These are phyloP conservation scores for Ailanthus altissimus DNA, from an alignment of 345 rosid genomes.

Conservation along the genomic window DNA sequence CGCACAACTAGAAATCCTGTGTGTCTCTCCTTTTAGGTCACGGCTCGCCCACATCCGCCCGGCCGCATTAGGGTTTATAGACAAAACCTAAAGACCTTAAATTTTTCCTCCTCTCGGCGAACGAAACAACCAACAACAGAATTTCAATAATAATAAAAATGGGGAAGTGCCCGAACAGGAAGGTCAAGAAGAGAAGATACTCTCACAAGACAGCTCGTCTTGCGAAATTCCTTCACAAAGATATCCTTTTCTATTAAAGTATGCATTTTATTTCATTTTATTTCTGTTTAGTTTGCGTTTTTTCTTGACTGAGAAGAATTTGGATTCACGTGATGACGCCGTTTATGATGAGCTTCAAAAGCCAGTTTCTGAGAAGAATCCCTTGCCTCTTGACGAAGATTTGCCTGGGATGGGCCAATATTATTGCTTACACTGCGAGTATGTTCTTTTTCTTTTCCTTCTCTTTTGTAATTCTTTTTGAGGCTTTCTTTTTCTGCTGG, in stretches of 20 bases:
- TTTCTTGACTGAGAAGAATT: constrained; percentile 37
- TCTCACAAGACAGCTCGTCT: constrained; percentile 92
- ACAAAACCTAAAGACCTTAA: background rate
- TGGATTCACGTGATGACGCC: constrained; percentile 70
- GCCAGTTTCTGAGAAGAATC: constrained; percentile 52
- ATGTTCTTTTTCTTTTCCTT: constrained; percentile 20
- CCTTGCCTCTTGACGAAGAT: constrained; percentile 72
- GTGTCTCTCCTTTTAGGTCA: too few relatives aligned
- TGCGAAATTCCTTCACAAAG: constrained; percentile 76
- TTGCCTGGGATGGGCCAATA: constrained; percentile 99
- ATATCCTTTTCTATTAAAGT: constrained; percentile 49
- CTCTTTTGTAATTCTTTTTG: background rate
- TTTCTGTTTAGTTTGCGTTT: background rate
- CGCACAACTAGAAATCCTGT: too few relatives aligned
- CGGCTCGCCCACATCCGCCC: too few relatives aligned
- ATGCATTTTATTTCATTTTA: background rate
- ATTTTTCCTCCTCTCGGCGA: background rate
- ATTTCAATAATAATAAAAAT: constrained; percentile 23
- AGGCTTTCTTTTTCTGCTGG: background rate
- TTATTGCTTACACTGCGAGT: constrained; percentile 99
- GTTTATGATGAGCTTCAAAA: constrained; percentile 78
- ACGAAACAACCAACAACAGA: background rate
- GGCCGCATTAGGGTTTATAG: background rate
- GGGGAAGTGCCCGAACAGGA: constrained; percentile 80
- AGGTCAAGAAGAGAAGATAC: constrained; percentile 91